phyloP scores from a whole-genome alignment of 106 monocot genomes.

The Hemerocallis citrina region DNA sequence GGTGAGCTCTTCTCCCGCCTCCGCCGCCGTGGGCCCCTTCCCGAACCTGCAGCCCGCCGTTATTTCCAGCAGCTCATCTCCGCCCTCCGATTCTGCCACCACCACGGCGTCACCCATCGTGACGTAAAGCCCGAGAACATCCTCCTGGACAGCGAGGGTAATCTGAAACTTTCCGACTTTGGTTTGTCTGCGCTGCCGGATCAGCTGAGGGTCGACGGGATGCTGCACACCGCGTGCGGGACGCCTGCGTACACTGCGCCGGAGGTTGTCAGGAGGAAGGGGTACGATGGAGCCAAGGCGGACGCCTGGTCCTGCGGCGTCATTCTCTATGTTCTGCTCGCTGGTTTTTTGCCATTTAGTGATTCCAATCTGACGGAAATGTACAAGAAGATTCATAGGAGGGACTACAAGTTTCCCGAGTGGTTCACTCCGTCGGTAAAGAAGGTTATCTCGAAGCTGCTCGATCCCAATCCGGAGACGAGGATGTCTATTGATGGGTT shows the following conservation, averaged over 20 bases:
- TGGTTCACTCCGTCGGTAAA: constrained; percentile 50
- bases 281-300: constrained; percentile 62
- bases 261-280: constrained; percentile 51
- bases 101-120: constrained; percentile 68
- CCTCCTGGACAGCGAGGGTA: constrained; percentile 49
- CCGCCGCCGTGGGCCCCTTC: constrained; percentile 18
- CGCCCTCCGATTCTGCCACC: constrained; percentile 74
- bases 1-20: constrained; percentile 32
- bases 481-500: constrained; percentile 30
- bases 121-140: constrained; percentile 87
- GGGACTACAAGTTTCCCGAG: constrained; percentile 44
- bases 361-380: constrained; percentile 29
- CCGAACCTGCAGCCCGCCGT: constrained; percentile 24
- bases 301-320: constrained; percentile 74
- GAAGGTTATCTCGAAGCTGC: constrained; percentile 31
- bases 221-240: constrained; percentile 49
- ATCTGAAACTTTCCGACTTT: constrained; percentile 66
- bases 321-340: constrained; percentile 62
- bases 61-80: constrained; percentile 75
- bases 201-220: constrained; percentile 35
- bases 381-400: constrained; percentile 25
- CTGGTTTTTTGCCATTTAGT: constrained; percentile 43
- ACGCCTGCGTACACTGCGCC: constrained; percentile 65
- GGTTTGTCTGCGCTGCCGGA: constrained; percentile 59
- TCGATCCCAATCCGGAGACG: constrained; percentile 48